phyloP scores from a whole-genome alignment of 495 filamentous ascomycete species.

The Hypomontagnella submonticulosa region DNA sequence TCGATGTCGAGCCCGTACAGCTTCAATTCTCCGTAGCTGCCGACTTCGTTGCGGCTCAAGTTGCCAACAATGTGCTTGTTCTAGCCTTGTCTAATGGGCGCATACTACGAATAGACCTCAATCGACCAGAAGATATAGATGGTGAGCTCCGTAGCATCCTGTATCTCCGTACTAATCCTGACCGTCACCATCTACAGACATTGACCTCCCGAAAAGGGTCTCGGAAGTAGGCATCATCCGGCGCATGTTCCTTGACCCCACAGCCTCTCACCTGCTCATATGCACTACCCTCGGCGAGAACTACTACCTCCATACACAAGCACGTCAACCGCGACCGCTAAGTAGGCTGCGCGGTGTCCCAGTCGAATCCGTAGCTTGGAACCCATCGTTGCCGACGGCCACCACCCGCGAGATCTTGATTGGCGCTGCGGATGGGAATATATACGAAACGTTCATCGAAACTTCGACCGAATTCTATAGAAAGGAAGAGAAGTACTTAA shows the following conservation, averaged over 20 bases:
- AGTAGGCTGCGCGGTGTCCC: slow-evolving; percentile 84
- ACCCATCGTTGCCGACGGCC: slow-evolving; percentile 92
- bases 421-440: slow-evolving; percentile 88
- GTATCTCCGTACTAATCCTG: not conserved
- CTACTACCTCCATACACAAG: slow-evolving; percentile 97
- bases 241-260: slow-evolving; percentile 95
- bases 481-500: slow-evolving; percentile 92
- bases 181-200: slow-evolving; percentile 67
- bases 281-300: slow-evolving; percentile 93
- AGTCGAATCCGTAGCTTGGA: slow-evolving; percentile 94
- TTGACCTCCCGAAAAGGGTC: slow-evolving; percentile 94
- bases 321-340: slow-evolving; percentile 83
- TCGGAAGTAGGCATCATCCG: slow-evolving; percentile 91
- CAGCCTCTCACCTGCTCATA: slow-evolving; percentile 92
- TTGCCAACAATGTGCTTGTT: slow-evolving; percentile 96
- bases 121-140: slow-evolving; percentile 93
- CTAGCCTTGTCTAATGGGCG: slow-evolving; percentile 88
- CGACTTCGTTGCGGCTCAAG: slow-evolving; percentile 95
- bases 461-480: slow-evolving; percentile 92
- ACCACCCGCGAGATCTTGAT: slow-evolving; percentile 96
- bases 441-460: slow-evolving; percentile 97
- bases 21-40: slow-evolving; percentile 91
- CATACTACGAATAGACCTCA: slow-evolving; percentile 92
- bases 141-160: slow-evolving; percentile 61
- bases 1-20: slow-evolving; percentile 89